Conservation (phyloP, 202 grass and related monocot species). For the Panicum virgatum region DNA sequence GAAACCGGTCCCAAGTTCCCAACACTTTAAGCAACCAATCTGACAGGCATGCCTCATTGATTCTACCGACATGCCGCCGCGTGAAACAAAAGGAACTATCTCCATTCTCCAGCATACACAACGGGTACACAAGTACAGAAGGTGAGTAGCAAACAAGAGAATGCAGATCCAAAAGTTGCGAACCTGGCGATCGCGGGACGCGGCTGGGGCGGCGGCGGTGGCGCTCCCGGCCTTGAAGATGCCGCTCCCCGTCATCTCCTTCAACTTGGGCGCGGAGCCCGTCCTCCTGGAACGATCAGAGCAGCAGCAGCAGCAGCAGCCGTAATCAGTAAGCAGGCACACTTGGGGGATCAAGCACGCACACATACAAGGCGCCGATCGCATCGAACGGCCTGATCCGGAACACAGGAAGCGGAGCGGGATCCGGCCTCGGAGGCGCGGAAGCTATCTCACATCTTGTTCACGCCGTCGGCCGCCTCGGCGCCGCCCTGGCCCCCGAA, state of each 20-base stretch:
- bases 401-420: not conserved
- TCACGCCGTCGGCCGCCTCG: constrained; percentile 69
- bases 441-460: constrained; percentile 56
- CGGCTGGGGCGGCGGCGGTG: constrained; percentile 28
- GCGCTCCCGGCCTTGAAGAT: constrained; percentile 54
- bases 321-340: not conserved
- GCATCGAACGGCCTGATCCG: constrained; percentile 10
- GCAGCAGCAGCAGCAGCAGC: not conserved
- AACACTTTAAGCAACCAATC: not conserved
- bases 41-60: not conserved
- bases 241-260: constrained; percentile 81
- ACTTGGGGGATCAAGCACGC: not conserved
- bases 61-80: not conserved
- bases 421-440: not conserved
- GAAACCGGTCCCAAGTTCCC: not conserved
- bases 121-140: not conserved
- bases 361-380: not conserved
- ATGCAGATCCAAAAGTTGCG: not conserved
- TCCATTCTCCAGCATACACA: not conserved
- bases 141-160: not conserved
- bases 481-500: constrained; percentile 78
- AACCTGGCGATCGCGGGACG: constrained; percentile 60
- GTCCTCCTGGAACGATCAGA: constrained; percentile 57
- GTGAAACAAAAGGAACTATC: not conserved
- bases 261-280: constrained; percentile 75